Evolutionary conservation across 768 basidiomycete species (phyloP).

Genomic region (Termitomyces sp.): DNA sequence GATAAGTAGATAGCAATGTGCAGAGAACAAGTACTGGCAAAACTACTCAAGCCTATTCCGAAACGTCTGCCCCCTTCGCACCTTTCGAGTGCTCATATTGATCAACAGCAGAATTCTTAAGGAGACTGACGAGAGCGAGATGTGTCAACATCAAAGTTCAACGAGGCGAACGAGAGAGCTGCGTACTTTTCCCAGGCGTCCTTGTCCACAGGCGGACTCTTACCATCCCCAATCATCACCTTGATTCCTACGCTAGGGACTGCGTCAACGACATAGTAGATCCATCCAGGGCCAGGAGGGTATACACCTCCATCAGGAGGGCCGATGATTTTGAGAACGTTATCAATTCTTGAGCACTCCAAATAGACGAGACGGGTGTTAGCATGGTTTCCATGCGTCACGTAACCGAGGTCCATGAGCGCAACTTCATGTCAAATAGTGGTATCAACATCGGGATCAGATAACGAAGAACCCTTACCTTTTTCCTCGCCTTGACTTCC

Average conservation of each 20-base stretch:
- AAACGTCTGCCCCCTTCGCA: constrained; percentile 5
- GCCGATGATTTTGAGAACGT: constrained; percentile 54
- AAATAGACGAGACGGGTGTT: constrained; percentile 79
- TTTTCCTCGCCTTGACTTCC: constrained; percentile 12
- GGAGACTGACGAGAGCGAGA: constrained; percentile 35
- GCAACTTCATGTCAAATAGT: constrained; percentile 42
- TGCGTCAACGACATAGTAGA: constrained; percentile 66
- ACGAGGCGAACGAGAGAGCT: background rate
- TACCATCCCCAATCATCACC: constrained; percentile 70
- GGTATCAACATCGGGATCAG: background rate
- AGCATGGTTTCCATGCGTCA: constrained; percentile 75
- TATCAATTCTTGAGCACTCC: constrained; percentile 34
- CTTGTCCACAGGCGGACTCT: constrained; percentile 56
- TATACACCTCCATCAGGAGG: constrained; percentile 68
- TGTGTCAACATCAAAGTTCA: background rate
- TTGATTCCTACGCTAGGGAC: constrained; percentile 62
- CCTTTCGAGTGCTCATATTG: constrained; percentile 44
- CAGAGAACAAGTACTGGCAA: background rate
- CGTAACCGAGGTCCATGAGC: constrained; percentile 80
- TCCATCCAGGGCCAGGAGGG: constrained; percentile 80
- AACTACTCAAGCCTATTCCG: constrained; percentile 1
- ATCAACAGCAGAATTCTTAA: constrained; percentile 46
- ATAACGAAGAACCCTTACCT: constrained; percentile 30
- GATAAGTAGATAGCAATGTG: background rate
- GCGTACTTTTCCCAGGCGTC: constrained; percentile 59